Evolutionary conservation across 495 filamentous ascomycete genomes (phyloP).

Genomic region (Ascobolus immersus): DNA sequence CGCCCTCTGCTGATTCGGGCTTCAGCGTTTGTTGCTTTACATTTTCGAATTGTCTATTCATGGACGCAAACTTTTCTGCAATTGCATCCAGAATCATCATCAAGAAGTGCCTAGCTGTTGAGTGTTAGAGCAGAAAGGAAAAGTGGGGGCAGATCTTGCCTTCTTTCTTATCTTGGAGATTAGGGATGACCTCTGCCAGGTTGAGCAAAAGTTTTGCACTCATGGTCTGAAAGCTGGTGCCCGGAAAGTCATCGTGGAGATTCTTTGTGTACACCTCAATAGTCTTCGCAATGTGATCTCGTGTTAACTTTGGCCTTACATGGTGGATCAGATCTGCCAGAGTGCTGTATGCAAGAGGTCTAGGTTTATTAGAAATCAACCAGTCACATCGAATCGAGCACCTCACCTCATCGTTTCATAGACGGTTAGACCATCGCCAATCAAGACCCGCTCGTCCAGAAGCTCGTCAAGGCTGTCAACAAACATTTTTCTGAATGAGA

Average conservation of each 20-base stretch:
- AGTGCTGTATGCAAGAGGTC: slow-evolving; percentile 93
- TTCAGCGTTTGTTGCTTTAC: slow-evolving; percentile 68
- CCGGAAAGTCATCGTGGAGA: slow-evolving; percentile 82
- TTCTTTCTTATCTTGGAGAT: slow-evolving; percentile 68
- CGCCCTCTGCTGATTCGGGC: slow-evolving; percentile 33
- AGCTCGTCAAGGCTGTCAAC: slow-evolving; percentile 84
- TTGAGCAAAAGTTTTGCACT: slow-evolving; percentile 91
- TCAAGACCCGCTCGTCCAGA: slow-evolving; percentile 72
- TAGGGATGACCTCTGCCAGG: slow-evolving; percentile 90
- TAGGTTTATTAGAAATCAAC: slow-evolving; percentile 3
- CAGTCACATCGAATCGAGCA: neutral
- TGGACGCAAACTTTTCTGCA: slow-evolving; percentile 89
- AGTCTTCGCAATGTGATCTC: slow-evolving; percentile 76
- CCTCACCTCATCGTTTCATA: slow-evolving; percentile 58
- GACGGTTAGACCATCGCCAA: slow-evolving; percentile 86
- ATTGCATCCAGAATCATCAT: slow-evolving; percentile 96
- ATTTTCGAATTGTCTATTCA: slow-evolving; percentile 89
- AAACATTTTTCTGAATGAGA: slow-evolving; percentile 92
- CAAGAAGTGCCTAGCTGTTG: slow-evolving; percentile 57
- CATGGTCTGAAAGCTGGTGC: slow-evolving; percentile 99
- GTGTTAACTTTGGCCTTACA: slow-evolving; percentile 57
- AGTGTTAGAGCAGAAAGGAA: neutral
- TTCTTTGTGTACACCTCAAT: slow-evolving; percentile 95
- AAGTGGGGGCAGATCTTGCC: slow-evolving; percentile 3
- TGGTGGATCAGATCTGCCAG: slow-evolving; percentile 94